Evolutionary conservation across 169 alveolate species (phyloP).

Genomic region (Plasmodium knowlesi): DNA sequence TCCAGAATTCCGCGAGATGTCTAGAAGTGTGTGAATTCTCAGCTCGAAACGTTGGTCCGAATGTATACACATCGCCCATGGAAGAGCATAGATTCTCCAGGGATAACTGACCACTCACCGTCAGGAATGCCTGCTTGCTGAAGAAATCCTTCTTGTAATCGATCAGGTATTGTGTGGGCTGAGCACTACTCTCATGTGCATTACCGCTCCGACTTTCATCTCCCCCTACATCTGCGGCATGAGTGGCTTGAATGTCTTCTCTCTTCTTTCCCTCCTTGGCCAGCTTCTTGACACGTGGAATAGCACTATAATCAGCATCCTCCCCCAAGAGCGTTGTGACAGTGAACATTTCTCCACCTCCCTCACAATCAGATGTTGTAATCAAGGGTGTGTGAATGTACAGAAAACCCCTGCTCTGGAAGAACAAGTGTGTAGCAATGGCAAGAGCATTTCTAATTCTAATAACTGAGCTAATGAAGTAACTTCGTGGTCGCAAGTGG

Average conservation of each 20-base stretch:
- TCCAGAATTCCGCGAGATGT: constrained; percentile 99
- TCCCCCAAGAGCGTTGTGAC: constrained; percentile 94
- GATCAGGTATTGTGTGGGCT: constrained; percentile 18
- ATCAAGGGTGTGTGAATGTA: constrained; percentile 98
- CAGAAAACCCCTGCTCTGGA: constrained; percentile 94
- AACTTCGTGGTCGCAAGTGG: constrained; percentile 98
- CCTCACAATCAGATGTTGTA: constrained; percentile 99
- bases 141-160: constrained; percentile 96
- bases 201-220: background rate
- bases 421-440: constrained; percentile 96
- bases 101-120: constrained; percentile 98
- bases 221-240: background rate
- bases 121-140: constrained; percentile 95
- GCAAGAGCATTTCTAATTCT: constrained; percentile 95
- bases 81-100: constrained; percentile 96
- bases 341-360: constrained; percentile 99
- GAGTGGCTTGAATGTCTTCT: constrained; percentile 1
- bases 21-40: constrained; percentile 98
- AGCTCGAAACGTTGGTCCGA: constrained; percentile 99
- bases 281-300: constrained; percentile 39
- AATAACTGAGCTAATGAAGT: constrained; percentile 94
- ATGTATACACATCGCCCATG: constrained; percentile 97
- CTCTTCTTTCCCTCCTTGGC: constrained; percentile 21
- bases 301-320: constrained; percentile 75
- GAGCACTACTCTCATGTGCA: background rate